Conservation (phyloP, 2,329 filamentous ascomycete genomes). For the Fusarium compactum region DNA sequence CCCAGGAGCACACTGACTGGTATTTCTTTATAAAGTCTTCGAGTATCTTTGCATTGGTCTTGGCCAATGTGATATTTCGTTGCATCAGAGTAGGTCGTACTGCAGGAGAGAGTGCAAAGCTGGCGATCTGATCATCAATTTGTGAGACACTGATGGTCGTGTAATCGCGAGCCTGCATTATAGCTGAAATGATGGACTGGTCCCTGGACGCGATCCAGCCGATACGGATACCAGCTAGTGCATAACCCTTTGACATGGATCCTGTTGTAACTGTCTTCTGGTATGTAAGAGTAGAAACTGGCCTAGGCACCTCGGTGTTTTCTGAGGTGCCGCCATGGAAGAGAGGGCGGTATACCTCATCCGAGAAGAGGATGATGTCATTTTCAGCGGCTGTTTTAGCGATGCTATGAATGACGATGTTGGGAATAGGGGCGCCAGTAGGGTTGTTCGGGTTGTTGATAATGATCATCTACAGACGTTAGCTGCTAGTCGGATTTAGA, state of each 20-base stretch:
- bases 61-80: constrained; percentile 72
- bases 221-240: constrained; percentile 81
- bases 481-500: fast-evolving
- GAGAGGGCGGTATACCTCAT: constrained; percentile 87
- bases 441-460: constrained; percentile 85
- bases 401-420: constrained; percentile 68
- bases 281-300: constrained; percentile 64
- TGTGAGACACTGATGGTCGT: constrained; percentile 87
- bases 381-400: constrained; percentile 71
- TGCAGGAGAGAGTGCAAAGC: constrained; percentile 72
- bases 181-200: constrained; percentile 69
- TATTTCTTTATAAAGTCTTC: constrained; percentile 75
- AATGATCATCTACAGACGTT: constrained; percentile 56
- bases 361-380: constrained; percentile 75
- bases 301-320: constrained; percentile 66
- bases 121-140: constrained; percentile 82
- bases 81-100: constrained; percentile 58
- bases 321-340: constrained; percentile 73
- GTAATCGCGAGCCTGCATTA: constrained; percentile 78
- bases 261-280: constrained; percentile 77
- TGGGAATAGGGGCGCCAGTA: constrained; percentile 77
- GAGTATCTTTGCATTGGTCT: constrained; percentile 74
- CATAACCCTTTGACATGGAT: constrained; percentile 88
- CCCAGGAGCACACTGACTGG: constrained; percentile 74
- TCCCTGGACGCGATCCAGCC: constrained; percentile 84